Percentiles rank a stretch among this genome's conserved stretches.
Evolutionary conservation across 1,284 basidiomycete genomes (phyloP).

Genomic region (Bjerkandera adusta): DNA sequence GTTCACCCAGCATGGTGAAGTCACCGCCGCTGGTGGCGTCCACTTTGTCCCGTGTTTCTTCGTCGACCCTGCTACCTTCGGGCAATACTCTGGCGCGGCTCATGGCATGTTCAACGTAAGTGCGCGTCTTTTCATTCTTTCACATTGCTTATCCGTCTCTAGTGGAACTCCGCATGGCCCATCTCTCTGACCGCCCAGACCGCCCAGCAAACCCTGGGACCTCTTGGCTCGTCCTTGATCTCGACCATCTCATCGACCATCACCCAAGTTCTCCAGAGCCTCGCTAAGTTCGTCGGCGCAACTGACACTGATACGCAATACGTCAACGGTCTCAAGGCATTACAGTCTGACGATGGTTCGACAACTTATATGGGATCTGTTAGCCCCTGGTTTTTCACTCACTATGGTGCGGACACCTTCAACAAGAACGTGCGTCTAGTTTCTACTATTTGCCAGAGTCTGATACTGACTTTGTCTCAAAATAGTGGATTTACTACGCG

Average conservation of each 20-base stretch:
- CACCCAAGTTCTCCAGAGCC: conserved; percentile 31
- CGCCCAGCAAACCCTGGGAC: conserved; percentile 29
- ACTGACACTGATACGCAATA: conserved; percentile 46
- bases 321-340: conserved; percentile 23
- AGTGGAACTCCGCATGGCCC: conserved; percentile 74
- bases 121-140: background rate
- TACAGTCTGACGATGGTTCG: conserved; percentile 20
- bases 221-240: conserved; percentile 24
- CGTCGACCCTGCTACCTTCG: conserved; percentile 50
- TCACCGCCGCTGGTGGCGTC: conserved; percentile 46
- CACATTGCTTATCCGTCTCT: conserved; percentile 5
- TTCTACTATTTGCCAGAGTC: background rate
- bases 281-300: conserved; percentile 39
- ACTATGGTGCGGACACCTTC: conserved; percentile 61
- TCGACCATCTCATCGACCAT: conserved; percentile 17
- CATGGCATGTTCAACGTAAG: conserved; percentile 61
- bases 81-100: conserved; percentile 45
- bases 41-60: conserved; percentile 71
- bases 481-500: conserved; percentile 42
- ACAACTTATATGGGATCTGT: conserved; percentile 32
- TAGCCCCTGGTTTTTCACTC: conserved; percentile 72
- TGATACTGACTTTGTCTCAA: background rate
- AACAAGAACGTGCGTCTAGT: conserved; percentile 72
- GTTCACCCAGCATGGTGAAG: conserved; percentile 48
- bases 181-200: conserved; percentile 47